phyloP scores from a whole-genome alignment of 306 rosid species.

The Carpinus viminea region DNA sequence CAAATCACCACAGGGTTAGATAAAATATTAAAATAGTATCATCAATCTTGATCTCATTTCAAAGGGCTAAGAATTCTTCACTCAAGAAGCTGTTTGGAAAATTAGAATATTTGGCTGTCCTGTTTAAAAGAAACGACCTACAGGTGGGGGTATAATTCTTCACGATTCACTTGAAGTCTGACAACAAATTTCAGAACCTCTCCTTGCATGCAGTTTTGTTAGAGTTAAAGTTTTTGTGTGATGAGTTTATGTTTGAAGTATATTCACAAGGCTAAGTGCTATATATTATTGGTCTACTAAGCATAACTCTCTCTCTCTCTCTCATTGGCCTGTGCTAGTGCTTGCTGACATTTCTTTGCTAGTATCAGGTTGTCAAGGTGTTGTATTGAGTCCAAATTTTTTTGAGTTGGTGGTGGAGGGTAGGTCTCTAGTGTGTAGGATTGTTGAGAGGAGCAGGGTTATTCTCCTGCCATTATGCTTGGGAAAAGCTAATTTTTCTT shows the following conservation, averaged over 20 bases:
- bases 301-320: no score
- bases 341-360: no score
- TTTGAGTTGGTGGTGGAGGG: no score
- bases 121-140: neutral
- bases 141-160: neutral
- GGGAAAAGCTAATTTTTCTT: no score
- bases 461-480: no score
- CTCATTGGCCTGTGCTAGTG: no score
- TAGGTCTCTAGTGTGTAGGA: no score
- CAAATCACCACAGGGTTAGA: constrained; percentile 11
- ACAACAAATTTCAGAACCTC: neutral
- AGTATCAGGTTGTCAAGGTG: no score
- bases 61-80: neutral
- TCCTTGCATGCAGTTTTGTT: neutral
- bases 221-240: neutral
- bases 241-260: neutral
- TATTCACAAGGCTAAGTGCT: no score
- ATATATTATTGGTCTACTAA: no score
- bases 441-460: no score
- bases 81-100: neutral
- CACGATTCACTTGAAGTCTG: neutral
- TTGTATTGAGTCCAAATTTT: no score
- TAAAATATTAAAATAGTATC: neutral
- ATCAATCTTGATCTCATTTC: neutral
- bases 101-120: neutral